Evolutionary conservation across 2,329 filamentous ascomycete genomes (phyloP), one percentile per base, ranked within the genome.

Genomic region (Alternaria burnsii): DNA sequence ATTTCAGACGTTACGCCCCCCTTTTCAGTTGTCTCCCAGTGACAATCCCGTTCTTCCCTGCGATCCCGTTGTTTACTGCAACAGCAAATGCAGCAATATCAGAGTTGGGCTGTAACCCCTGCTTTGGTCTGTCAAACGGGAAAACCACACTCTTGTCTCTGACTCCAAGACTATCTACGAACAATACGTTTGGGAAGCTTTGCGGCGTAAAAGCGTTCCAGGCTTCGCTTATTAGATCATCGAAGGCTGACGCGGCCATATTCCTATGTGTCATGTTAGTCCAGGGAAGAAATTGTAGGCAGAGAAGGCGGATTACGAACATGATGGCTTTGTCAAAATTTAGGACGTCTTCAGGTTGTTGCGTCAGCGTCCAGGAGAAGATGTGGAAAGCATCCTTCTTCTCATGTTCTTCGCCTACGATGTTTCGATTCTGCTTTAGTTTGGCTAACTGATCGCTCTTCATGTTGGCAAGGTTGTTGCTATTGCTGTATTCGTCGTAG

Each of bases 281-380:
- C 5, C 42, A 14, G 0, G 10, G n/a, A 11, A 18, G 26, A 14
- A 18, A n/a, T 8, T 8, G 5, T 8, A 12, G 11, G 9, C 6
- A 28, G 9, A 14, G 10, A 30, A 4, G 30, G 3, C 14, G 10
- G 28, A 9, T n/a, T n/a, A 47, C 52, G 2, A 36, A 60, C 58
- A 78, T 66, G 24, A 78, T 76, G 8, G 75, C 74, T 6, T 70
- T 71, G 18, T 77, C 75, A 16, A 67, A 63, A 34, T 73, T 76
- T 16, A 77, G 57, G 1, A 78, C 69, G 38, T 78, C 76, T 46
- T 75, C 69, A 2, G 71, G 63, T 22, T 74, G 70, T 52, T 79
- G 75, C 1, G 76, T 79, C 9, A 78, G 63, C 2, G 74, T 77
- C 77, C 76, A 79, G 0, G 73, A 78, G n/a, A 79, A 64, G 14